Evolutionary conservation across 495 filamentous ascomycete genomes (phyloP).

Genomic region (Xanthoparmelia taractica): DNA sequence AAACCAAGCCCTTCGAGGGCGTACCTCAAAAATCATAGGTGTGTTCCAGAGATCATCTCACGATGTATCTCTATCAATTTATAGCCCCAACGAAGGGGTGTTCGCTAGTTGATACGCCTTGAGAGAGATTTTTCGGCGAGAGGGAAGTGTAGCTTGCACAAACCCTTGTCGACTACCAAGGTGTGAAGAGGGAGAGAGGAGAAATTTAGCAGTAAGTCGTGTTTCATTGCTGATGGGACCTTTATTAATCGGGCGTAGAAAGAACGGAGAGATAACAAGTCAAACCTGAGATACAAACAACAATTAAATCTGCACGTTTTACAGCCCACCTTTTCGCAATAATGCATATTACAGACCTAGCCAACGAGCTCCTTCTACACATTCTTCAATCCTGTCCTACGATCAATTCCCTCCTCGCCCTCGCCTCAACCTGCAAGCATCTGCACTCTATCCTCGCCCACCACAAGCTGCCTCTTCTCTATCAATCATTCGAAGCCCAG

Average conservation of each 20-base stretch:
- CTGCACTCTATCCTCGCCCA: slow-evolving; percentile 47
- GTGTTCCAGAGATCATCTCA: slow-evolving; percentile 24
- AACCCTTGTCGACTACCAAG: slow-evolving; percentile 1
- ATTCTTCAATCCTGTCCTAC: slow-evolving; percentile 50
- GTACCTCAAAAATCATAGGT: background rate
- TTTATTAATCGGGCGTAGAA: background rate
- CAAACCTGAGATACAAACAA: slow-evolving; percentile 19
- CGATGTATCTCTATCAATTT: slow-evolving; percentile 38
- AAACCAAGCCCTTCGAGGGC: slow-evolving; percentile 16
- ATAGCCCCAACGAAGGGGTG: slow-evolving; percentile 76
- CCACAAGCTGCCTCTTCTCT: slow-evolving; percentile 48
- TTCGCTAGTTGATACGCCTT: slow-evolving; percentile 42
- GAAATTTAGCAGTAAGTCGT: background rate
- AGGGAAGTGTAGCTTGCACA: slow-evolving; percentile 22
- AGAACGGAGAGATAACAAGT: background rate
- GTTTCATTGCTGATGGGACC: background rate
- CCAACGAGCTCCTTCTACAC: slow-evolving; percentile 56
- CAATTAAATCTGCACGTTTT: slow-evolving; percentile 1
- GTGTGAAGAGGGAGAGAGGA: background rate
- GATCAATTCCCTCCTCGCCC: slow-evolving; percentile 46
- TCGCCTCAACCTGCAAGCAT: slow-evolving; percentile 47
- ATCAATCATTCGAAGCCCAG: slow-evolving; percentile 45
- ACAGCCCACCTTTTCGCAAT: slow-evolving; percentile 28
- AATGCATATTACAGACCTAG: slow-evolving; percentile 43
- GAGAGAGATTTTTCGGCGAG: slow-evolving; percentile 34